Evolutionary conservation across 306 rosid species (phyloP), one percentile per base, ranked within the genome.

Genomic region (Sechiopsis laciniata): DNA sequence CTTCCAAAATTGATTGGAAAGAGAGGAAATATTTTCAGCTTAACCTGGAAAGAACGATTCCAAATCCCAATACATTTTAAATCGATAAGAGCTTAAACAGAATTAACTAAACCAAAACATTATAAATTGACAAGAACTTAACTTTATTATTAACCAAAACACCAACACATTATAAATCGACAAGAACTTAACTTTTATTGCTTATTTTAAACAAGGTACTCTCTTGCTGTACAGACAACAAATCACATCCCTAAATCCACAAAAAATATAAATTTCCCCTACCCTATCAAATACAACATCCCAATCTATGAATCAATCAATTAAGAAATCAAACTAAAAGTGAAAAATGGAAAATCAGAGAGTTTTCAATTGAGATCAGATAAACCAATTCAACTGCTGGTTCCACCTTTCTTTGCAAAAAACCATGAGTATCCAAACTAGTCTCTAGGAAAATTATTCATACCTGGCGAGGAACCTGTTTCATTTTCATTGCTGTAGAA

Each of bases 401-500:
- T 20, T 17, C 72, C 54, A n/a, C 22, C 70, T 17, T 17, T 63
- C 71, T 40, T 65, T n/a, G n/a, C 22, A 42, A 19, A 26, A n/a
- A 66, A 42, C 37, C 35, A 66, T 14, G 13, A 67, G n/a, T 10
- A 12, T 21, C 19, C 72, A 12, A 19, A 21, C 72, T 66, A 20
- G 10, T 9, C 37, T 68, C 57, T 11, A 46, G 73, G 73, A 6
- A 45, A 69, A 32, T 86, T 86, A 89, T 55, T 91, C 96, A 60
- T 83, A 87, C 78, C 90, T 80, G 90, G 96, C 52, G 93, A 83
- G 32, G 87, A 83, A 75, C 96, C 87, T 81, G 76, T 72, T 77
- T 89, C 96, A 37, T 96, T 72, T 77, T 89, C 96, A 37, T 96
- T 89, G 66, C 90, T 85, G 83, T 86, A 91, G 77, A 83, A 87